Conservation (phyloP, 2,329 filamentous ascomycete species). For the Penicillium concentricum region DNA sequence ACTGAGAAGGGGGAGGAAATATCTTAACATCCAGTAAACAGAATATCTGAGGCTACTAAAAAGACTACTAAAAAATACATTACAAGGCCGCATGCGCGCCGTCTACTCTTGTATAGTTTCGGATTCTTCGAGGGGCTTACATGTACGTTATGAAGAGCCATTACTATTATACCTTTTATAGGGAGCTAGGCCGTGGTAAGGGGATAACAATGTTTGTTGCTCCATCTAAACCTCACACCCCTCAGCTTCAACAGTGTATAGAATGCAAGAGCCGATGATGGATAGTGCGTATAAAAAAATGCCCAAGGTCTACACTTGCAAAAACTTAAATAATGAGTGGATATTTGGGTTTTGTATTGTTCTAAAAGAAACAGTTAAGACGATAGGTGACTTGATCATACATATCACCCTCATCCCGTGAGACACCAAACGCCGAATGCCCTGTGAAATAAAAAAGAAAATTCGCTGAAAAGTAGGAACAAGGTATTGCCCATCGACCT, state of each 20-base stretch:
- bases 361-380: not conserved
- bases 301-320: not conserved
- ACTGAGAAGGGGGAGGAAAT: no score
- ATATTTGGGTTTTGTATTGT: constrained; percentile 1
- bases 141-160: no score
- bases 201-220: not conserved
- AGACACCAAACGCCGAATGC: constrained; percentile 20
- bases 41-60: no score
- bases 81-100: no score
- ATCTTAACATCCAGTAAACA: no score
- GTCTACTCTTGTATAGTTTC: not conserved
- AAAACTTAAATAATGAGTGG: not conserved
- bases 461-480: constrained; percentile 24
- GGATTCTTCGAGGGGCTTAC: not conserved
- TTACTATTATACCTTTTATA: no score
- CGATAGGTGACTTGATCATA: constrained; percentile 9
- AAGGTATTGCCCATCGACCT: constrained; percentile 11
- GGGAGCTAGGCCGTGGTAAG: no score
- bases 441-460: constrained; percentile 13
- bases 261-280: not conserved
- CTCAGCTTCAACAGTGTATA: not conserved
- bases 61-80: no score
- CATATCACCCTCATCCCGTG: constrained; percentile 11
- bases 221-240: not conserved
- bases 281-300: no score